These are phyloP conservation scores for Acanthamoeba culbertsoni DNA, from an alignment of 208 protist genomes.

Conservation along the genomic window DNA sequence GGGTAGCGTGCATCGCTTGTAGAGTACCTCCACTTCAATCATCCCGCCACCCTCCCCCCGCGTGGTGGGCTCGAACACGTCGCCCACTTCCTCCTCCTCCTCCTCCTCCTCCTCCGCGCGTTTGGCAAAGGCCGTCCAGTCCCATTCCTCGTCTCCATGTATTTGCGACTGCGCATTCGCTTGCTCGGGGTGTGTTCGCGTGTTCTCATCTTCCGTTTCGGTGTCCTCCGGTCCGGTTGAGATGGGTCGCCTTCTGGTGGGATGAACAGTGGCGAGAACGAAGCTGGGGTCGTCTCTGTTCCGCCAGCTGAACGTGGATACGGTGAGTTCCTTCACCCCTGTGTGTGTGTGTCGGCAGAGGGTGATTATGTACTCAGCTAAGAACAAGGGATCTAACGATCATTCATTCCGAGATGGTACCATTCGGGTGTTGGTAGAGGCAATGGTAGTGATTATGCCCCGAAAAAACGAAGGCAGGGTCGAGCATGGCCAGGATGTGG, in stretches of 20 bases:
- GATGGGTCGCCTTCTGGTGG: not conserved
- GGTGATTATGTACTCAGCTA: no score
- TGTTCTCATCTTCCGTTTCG: not conserved
- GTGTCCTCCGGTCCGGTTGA: not conserved
- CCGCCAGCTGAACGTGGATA: constrained; percentile 44
- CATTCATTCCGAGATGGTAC: not conserved
- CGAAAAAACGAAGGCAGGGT: constrained; percentile 53
- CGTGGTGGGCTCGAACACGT: not conserved
- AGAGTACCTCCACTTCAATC: not conserved
- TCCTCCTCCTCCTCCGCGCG: not conserved
- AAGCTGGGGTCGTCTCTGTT: constrained; percentile 32
- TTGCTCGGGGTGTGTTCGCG: not conserved
- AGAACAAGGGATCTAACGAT: no score
- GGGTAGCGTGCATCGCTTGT: not conserved
- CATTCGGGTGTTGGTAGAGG: constrained; percentile 33
- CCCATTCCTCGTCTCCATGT: not conserved
- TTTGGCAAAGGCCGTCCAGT: not conserved
- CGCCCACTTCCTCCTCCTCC: not conserved
- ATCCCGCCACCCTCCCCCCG: not conserved
- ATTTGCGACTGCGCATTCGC: not conserved
- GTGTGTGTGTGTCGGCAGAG: no score
- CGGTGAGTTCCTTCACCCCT: not conserved
- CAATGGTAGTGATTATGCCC: constrained; percentile 44
- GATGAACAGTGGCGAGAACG: constrained; percentile 30
- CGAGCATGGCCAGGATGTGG: not conserved